These are phyloP conservation scores for Cladosporium velox DNA, from an alignment of 2,329 filamentous ascomycete species.

Conservation along the genomic window DNA sequence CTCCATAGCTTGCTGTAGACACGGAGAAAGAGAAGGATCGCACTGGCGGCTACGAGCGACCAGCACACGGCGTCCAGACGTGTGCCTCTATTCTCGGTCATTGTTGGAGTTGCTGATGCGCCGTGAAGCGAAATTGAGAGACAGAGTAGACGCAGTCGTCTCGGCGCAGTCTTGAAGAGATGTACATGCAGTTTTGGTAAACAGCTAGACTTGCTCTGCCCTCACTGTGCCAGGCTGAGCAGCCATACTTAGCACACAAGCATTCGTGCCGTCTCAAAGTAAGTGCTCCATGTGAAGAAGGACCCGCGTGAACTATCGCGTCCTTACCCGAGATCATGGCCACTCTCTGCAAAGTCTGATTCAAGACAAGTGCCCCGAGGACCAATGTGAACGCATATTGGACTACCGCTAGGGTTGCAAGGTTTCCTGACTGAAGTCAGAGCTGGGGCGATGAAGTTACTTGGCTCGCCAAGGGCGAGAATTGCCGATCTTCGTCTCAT, in stretches of 20 bases:
- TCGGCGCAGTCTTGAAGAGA: not conserved
- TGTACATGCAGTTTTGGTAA: not conserved
- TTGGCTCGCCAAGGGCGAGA: not conserved
- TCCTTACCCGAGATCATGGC: not conserved
- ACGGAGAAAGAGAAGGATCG: conserved; percentile 4
- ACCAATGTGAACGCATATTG: not conserved
- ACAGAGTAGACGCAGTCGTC: not conserved
- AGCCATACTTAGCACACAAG: conserved; percentile 1
- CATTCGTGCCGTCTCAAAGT: not conserved
- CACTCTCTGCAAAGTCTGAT: not conserved
- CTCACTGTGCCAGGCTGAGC: not conserved
- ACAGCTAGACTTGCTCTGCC: not conserved
- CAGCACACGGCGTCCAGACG: conserved; percentile 11
- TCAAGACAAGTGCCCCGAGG: not conserved
- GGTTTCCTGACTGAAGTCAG: not conserved
- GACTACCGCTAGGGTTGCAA: not conserved
- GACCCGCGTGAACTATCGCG: not conserved
- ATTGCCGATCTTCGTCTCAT: conserved; percentile 13
- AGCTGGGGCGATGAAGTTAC: not conserved
- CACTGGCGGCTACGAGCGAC: not conserved
- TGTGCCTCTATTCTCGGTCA: conserved; percentile 8
- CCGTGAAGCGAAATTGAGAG: not conserved
- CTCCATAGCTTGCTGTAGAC: conserved; percentile 18
- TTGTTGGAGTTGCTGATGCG: not conserved
- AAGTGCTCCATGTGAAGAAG: not conserved